Base-by-base conservation (phyloP, 192 early-diverging fungal species). In the Rhizophagus clarus region DNA sequence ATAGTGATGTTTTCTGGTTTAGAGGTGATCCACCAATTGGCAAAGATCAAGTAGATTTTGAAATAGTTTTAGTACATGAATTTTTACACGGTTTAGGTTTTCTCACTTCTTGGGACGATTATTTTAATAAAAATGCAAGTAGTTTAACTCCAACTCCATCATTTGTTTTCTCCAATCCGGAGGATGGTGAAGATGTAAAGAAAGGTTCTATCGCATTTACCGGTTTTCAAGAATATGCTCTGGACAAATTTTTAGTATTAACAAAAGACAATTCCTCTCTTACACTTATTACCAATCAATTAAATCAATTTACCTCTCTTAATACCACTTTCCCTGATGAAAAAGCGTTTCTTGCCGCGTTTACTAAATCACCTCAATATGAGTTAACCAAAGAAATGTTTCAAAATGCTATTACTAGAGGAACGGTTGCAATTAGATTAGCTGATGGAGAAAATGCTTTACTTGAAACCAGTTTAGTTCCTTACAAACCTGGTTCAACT, bases 31-130 rank as follows among this genome's bases (percentile, higher is more conserved):
- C 29, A 4, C 51, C 26, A 32, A n/a, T 24, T 32, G 51, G 24
- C 24, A 31, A n/a, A n/a, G 5, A 56, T 3, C 73, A 74, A 60
- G 31, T 74, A 20, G 73, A 74, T 51, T 61, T 74, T 74, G 49
- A 7, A 22, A 3, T 34, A 12, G 73, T 60, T 31, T 26, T 74
- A 2, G 15, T 34, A 6, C 73, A 74, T 32, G 73, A 74, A 74
- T 61, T 74, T 12, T n/a, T 51, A 12, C 73, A 74, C 17, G 73
- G 73, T 11, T 74, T 74, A 37, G 73, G 73, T 20, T 74, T 74
- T 20, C 1, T 74, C 2, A 26, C 51, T 32, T 29, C 14, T 31
- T 74, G 73, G 73, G 45, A 10, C 7, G 34, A 70, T 42, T 70
- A 40, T 40, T 42, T 70, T 10, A 70, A 22, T 37, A 1, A 12